Evolutionary conservation across 148 eudicot genomes (phyloP).

Genomic region (Rhododendron vialii): DNA sequence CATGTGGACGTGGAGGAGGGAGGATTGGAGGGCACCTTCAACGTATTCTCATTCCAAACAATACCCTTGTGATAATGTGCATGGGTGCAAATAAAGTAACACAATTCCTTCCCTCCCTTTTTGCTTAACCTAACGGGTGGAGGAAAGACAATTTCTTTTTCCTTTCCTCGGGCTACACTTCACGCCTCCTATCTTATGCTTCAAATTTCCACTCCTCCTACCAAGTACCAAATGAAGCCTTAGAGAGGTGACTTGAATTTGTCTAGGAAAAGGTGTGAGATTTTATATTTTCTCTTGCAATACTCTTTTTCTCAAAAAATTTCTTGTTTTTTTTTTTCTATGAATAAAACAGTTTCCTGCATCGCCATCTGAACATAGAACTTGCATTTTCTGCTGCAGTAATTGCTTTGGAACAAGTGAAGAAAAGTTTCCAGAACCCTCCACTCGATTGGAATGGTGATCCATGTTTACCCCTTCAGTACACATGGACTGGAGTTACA

Average conservation of each 20-base stretch:
- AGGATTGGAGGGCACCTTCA: background rate
- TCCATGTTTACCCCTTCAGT: slow-evolving; percentile 83
- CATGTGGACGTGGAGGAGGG: background rate
- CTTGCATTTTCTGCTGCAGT: slow-evolving; percentile 39
- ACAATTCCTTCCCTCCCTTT: background rate
- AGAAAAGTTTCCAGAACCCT: slow-evolving; percentile 45
- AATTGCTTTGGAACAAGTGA: slow-evolving; percentile 52
- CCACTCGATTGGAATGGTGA: slow-evolving; percentile 95
- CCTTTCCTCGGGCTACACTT: background rate
- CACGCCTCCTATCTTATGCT: background rate
- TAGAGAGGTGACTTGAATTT: background rate
- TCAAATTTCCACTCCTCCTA: background rate
- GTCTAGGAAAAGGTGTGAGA: background rate
- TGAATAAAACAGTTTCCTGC: background rate
- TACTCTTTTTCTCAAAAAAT: background rate
- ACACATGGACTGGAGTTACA: slow-evolving; percentile 89
- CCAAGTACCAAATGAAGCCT: background rate
- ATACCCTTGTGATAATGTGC: background rate
- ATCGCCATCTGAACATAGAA: background rate
- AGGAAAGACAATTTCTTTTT: background rate
- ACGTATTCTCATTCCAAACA: background rate
- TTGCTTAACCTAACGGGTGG: background rate
- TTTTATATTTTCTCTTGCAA: background rate
- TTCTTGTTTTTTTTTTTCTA: background rate
- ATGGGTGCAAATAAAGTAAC: background rate